Evolutionary conservation across 2,329 filamentous ascomycete genomes (phyloP).

Genomic region (Hysterium pulicare): DNA sequence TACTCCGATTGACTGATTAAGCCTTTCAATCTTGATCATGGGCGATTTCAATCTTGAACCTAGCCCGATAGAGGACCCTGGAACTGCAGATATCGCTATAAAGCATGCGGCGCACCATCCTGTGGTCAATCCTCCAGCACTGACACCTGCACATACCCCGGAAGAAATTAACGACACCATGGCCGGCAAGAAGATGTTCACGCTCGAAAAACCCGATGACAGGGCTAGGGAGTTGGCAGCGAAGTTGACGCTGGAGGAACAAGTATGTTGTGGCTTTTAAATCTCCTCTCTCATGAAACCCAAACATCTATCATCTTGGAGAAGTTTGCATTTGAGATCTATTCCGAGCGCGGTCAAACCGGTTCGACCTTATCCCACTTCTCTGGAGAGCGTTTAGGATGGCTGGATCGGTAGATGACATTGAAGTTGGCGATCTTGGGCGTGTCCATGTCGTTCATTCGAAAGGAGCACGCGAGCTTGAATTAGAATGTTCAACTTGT

Average conservation of each 20-base stretch:
- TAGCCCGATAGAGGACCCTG: slow-evolving; percentile 21
- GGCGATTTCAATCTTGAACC: slow-evolving; percentile 26
- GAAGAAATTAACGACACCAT: slow-evolving; percentile 26
- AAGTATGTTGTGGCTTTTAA: slow-evolving; percentile 28
- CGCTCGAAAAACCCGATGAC: slow-evolving; percentile 29
- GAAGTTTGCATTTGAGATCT: too few relatives aligned
- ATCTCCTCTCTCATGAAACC: too few relatives aligned
- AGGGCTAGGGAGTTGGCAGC: slow-evolving; percentile 33
- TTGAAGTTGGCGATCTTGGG: background rate
- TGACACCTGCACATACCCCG: slow-evolving; percentile 28
- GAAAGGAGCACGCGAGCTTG: background rate
- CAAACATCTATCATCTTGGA: too few relatives aligned
- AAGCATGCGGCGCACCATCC: slow-evolving; percentile 28
- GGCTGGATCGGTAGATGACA: background rate
- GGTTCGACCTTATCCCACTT: too few relatives aligned
- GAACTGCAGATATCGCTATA: slow-evolving; percentile 24
- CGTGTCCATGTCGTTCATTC: background rate
- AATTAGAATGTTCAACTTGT: background rate
- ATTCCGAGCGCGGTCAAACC: too few relatives aligned
- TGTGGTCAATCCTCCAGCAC: slow-evolving; percentile 22
- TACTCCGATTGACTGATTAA: slow-evolving; percentile 21
- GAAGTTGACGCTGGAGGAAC: slow-evolving; percentile 37
- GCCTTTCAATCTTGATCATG: slow-evolving; percentile 25
- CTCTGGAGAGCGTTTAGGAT: too few relatives aligned
- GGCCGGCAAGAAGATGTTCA: slow-evolving; percentile 33